Conservation (phyloP, 768 basidiomycete genomes). For the Coprinopsis strossmayeri region DNA sequence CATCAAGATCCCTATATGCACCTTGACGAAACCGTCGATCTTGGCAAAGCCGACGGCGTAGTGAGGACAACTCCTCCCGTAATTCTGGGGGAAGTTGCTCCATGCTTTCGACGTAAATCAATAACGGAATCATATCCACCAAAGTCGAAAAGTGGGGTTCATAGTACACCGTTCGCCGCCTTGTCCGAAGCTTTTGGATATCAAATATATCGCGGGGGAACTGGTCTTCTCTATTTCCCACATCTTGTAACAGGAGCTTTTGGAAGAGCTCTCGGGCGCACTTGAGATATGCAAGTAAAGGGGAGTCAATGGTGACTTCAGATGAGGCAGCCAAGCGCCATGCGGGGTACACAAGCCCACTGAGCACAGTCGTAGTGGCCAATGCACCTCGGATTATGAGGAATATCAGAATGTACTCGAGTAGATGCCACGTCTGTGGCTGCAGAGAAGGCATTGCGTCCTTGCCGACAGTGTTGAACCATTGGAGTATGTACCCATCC, state of each 20-base stretch:
- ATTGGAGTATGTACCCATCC: conserved; percentile 61
- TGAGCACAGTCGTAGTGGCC: conserved; percentile 64
- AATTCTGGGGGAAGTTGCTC: conserved; percentile 41
- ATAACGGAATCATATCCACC: conserved; percentile 55
- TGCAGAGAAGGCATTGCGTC: conserved; percentile 54
- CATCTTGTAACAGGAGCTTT: conserved; percentile 49
- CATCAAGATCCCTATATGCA: conserved; percentile 68
- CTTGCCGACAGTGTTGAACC: conserved; percentile 67
- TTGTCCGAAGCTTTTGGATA: conserved; percentile 61
- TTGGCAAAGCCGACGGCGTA: conserved; percentile 57
- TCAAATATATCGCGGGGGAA: conserved; percentile 52
- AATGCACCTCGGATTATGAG: conserved; percentile 63
- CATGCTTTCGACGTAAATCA: conserved; percentile 69
- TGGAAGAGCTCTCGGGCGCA: conserved; percentile 61
- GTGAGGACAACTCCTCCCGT: conserved; percentile 37
- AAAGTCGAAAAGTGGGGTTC: conserved; percentile 61
- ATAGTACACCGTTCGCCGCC: conserved; percentile 60
- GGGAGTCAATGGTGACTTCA: conserved; percentile 29
- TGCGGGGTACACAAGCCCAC: conserved; percentile 72
- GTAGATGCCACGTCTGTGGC: conserved; percentile 60
- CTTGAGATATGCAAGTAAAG: conserved; percentile 42
- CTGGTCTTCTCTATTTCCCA: conserved; percentile 29
- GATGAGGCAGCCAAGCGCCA: conserved; percentile 52
- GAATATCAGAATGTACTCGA: conserved; percentile 56
- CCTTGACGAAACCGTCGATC: conserved; percentile 67